Percentiles rank a stretch among this genome's conserved stretches.
Conservation (phyloP, 2,329 filamentous ascomycete genomes). For the Volutella citrinella region DNA sequence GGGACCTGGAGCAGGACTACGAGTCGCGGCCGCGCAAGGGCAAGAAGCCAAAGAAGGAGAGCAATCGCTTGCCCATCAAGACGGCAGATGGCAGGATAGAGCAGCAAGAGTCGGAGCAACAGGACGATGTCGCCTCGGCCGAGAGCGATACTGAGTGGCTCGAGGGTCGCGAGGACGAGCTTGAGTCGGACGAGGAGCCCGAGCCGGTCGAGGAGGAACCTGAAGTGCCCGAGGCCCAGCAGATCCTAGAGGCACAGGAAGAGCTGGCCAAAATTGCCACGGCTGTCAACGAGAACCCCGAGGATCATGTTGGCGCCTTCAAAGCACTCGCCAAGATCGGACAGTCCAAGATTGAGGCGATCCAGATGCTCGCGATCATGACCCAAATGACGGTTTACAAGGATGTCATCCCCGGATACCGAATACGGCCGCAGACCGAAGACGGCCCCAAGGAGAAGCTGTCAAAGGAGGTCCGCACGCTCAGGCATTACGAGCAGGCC, state of each 20-base stretch:
- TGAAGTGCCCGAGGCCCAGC: slow-evolving; percentile 69
- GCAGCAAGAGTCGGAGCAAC: slow-evolving; percentile 51
- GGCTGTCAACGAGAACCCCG: slow-evolving; percentile 84
- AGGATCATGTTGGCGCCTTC: slow-evolving; percentile 80
- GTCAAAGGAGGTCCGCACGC: slow-evolving; percentile 83
- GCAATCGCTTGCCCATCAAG: slow-evolving; percentile 79
- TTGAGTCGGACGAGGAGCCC: slow-evolving; percentile 43
- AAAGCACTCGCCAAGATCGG: slow-evolving; percentile 74
- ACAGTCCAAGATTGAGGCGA: slow-evolving; percentile 63
- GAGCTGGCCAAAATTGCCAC: slow-evolving; percentile 82
- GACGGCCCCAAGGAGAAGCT: slow-evolving; percentile 74
- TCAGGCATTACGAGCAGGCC: slow-evolving; percentile 83
- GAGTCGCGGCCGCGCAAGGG: slow-evolving; percentile 76
- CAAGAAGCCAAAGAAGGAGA: slow-evolving; percentile 70
- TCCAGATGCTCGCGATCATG: slow-evolving; percentile 82
- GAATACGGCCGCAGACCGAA: slow-evolving; percentile 79
- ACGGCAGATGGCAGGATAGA: slow-evolving; percentile 74
- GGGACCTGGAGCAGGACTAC: slow-evolving; percentile 92
- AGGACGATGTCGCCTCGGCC: slow-evolving; percentile 58
- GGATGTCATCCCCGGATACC: slow-evolving; percentile 93
- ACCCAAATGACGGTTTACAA: slow-evolving; percentile 91
- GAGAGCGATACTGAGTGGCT: slow-evolving; percentile 64
- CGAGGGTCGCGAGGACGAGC: slow-evolving; percentile 55
- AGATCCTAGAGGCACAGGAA: slow-evolving; percentile 85
- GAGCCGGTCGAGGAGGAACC: slow-evolving; percentile 54